Percentiles rank a stretch among this genome's conserved stretches.
Conservation (phyloP, 352 stramenopile species). For the Phytophthora ramorum region DNA sequence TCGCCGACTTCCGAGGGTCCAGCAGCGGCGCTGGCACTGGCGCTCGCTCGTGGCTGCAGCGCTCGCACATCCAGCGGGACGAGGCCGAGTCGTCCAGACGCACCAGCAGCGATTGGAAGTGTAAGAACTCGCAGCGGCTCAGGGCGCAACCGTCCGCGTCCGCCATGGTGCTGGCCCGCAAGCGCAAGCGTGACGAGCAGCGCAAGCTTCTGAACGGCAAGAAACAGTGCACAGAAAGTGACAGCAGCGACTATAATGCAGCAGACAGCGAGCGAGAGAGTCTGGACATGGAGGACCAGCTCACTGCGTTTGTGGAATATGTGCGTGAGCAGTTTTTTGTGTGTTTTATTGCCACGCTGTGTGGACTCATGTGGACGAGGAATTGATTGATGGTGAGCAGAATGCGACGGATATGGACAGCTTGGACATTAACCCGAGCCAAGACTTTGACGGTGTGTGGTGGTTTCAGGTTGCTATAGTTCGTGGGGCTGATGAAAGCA, state of each 20-base stretch:
- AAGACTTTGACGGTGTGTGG: constrained; percentile 64
- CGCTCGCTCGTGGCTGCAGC: constrained; percentile 13
- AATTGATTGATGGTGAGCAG: constrained; percentile 21
- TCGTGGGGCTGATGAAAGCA: not conserved
- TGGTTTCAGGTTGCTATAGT: not conserved
- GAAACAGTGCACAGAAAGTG: constrained; percentile 29
- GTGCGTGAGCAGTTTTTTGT: constrained; percentile 35
- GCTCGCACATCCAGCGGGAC: constrained; percentile 30
- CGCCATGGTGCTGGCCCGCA: constrained; percentile 38
- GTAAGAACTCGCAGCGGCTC: not conserved
- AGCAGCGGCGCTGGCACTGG: not conserved
- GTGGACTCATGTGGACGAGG: constrained; percentile 7
- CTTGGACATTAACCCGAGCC: constrained; percentile 64
- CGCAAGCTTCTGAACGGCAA: constrained; percentile 31
- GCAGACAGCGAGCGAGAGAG: constrained; percentile 38
- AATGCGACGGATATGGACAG: constrained; percentile 65
- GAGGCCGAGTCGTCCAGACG: constrained; percentile 5
- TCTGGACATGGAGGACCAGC: constrained; percentile 52
- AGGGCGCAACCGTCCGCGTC: constrained; percentile 36
- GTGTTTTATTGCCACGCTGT: not conserved
- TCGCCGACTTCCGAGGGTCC: constrained; percentile 9
- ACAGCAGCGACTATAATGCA: constrained; percentile 33
- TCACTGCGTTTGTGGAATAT: constrained; percentile 70
- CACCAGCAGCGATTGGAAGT: constrained; percentile 9
- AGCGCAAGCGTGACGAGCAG: constrained; percentile 41